Percentiles rank a stretch among this genome's conserved stretches.
phyloP scores from a whole-genome alignment of 768 basidiomycete species.

The Auricularia auricula-judae region DNA sequence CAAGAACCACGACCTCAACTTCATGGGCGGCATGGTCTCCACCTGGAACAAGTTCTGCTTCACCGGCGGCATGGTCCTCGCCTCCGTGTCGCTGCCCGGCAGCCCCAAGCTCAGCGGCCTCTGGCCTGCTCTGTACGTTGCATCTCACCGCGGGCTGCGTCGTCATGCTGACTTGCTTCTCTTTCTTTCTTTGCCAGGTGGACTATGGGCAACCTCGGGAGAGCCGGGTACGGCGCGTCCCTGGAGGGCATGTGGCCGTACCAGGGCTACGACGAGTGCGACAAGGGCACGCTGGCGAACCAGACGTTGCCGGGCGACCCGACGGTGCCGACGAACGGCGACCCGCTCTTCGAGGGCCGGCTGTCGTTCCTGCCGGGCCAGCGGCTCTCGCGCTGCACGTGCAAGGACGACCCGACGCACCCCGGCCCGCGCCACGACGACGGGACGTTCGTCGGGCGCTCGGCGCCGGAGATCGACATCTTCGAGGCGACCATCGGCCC shows the following conservation, averaged over 20 bases:
- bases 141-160: too few species aligned
- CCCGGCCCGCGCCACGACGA: slow-evolving; percentile 75
- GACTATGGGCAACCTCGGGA: slow-evolving; percentile 79
- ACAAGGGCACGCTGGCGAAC: slow-evolving; percentile 81
- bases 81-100: slow-evolving; percentile 61
- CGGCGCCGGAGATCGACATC: slow-evolving; percentile 85
- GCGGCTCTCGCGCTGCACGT: slow-evolving; percentile 80
- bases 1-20: slow-evolving; percentile 60
- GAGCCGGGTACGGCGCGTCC: slow-evolving; percentile 70
- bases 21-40: slow-evolving; percentile 58
- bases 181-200: slow-evolving; percentile 15
- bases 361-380: slow-evolving; percentile 86
- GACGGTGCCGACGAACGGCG: slow-evolving; percentile 50
- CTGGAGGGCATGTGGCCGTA: slow-evolving; percentile 52
- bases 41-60: slow-evolving; percentile 89
- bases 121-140: slow-evolving; percentile 53
- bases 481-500: slow-evolving; percentile 54
- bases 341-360: slow-evolving; percentile 35
- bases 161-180: too few species aligned
- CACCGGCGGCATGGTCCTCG: slow-evolving; percentile 24
- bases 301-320: slow-evolving; percentile 67
- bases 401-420: slow-evolving; percentile 61
- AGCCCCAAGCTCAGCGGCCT: slow-evolving; percentile 42
- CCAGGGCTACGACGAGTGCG: slow-evolving; percentile 59
- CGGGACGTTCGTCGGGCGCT: slow-evolving; percentile 69